phyloP scores from a whole-genome alignment of 2,329 filamentous ascomycete genomes.

The Orbilia ellipsospora region DNA sequence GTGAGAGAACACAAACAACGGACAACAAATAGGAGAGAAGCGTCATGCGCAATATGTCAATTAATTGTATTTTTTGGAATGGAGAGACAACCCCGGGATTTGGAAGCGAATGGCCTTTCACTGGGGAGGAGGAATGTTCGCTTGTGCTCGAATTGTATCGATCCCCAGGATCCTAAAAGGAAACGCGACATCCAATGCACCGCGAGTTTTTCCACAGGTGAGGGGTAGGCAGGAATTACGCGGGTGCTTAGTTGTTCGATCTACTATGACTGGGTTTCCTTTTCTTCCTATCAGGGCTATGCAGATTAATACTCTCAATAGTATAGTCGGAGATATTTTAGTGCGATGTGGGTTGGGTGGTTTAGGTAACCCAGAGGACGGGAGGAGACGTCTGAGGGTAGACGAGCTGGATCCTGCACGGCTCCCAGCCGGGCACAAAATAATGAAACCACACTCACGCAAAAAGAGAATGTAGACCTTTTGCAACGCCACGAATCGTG shows the following conservation, averaged over 20 bases:
- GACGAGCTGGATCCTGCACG: slow-evolving; percentile 40
- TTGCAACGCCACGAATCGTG: neutral
- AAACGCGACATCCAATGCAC: slow-evolving; percentile 13
- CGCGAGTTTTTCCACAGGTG: neutral
- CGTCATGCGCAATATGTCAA: neutral
- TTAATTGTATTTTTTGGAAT: neutral
- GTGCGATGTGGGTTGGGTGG: neutral
- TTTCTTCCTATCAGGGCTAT: slow-evolving; percentile 10
- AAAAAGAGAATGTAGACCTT: neutral
- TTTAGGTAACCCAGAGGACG: slow-evolving; percentile 10
- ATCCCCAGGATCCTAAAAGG: slow-evolving; percentile 34
- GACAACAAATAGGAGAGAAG: slow-evolving; percentile 14
- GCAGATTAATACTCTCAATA: slow-evolving; percentile 6
- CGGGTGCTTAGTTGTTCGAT: slow-evolving; percentile 40
- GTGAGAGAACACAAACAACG: neutral
- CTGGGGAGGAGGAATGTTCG: slow-evolving; percentile 4
- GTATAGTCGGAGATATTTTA: neutral
- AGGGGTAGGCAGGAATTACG: neutral
- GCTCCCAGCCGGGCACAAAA: slow-evolving; percentile 36
- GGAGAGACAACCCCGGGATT: neutral
- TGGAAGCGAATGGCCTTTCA: slow-evolving; percentile 12
- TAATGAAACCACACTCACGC: neutral
- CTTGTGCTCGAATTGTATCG: neutral
- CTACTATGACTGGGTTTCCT: slow-evolving; percentile 25
- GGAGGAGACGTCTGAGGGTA: neutral